Base-by-base conservation (phyloP, 2,329 filamentous ascomycete genomes). In the Colletotrichum sp. region DNA sequence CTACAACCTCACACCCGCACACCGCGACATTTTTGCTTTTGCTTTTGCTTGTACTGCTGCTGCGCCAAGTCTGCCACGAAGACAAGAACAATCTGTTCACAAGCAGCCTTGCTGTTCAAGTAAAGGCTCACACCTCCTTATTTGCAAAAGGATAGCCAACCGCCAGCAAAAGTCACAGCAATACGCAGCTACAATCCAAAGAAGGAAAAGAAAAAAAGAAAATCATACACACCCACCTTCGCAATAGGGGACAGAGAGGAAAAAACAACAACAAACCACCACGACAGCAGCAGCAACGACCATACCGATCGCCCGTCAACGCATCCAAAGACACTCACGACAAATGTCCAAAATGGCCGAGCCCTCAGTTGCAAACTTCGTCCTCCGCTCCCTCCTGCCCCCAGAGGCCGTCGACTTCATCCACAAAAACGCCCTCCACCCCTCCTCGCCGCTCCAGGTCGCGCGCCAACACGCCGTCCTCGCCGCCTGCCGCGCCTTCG, bases 371-470 rank as follows among this genome's bases (percentile, higher is more conserved):
- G 80, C 79, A 78, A 82, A 81, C 69, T 74, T 76, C 49, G 78
- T 86, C 68, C 82, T 88, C 77, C 83, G 84, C 59, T 81, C 84
- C 39, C 78, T 90, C 72, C 84, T 89, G 66, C 86, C 88, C 44
- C 83, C 89, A n/a, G 84, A 88, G 66, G 82, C 87, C 67, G 82
- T 86, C 77, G 83, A 85, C 69, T 82, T 86, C 70, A 82, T 90
- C 71, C 82, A 89, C 80, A 86, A 86, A 59, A 85, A 91, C 83
- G 79, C 90, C 75, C 84, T 91, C 64, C 83, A 86, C 81, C 86
- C 86, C 19, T 81, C 85, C 65, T 87, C 88, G 7, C 86, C 88
- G 9, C 76, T 90, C 16, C 88, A 88, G 78, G 77, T 84, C 30
- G 72, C 87, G 78, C 83, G 83, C 64, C 83, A 82, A 25, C 82